These are phyloP conservation scores for Clavispora phyllophila DNA, from an alignment of 805 yeast species.

Conservation along the genomic window DNA sequence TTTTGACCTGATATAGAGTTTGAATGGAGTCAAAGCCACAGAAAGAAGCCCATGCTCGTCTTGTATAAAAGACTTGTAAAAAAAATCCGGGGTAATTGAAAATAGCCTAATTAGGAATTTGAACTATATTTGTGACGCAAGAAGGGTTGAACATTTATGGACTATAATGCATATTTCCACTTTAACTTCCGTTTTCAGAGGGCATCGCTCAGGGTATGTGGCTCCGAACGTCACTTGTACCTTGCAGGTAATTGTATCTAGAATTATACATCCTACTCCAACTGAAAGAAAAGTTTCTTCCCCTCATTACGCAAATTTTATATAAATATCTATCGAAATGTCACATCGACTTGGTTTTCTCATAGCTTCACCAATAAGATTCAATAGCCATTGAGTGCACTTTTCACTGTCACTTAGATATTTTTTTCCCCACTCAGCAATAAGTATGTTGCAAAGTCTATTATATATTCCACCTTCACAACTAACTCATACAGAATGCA, in stretches of 20 bases:
- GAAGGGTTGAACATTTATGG: background rate
- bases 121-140: slow-evolving; percentile 1
- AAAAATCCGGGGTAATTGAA: slow-evolving; percentile 3
- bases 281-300: background rate
- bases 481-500: slow-evolving; percentile 7
- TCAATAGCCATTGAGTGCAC: background rate
- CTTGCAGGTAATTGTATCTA: background rate
- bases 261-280: background rate
- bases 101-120: slow-evolving; percentile 2
- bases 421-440: no score
- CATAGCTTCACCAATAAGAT: background rate
- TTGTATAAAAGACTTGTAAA: background rate
- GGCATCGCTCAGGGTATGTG: background rate
- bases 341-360: background rate
- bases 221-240: background rate
- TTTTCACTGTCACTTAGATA: background rate
- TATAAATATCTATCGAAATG: slow-evolving; percentile 3
- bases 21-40: no score
- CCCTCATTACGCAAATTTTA: background rate
- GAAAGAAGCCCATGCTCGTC: background rate
- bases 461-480: background rate
- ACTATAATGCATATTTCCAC: background rate
- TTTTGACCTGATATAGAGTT: no score
- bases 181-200: background rate
- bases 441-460: background rate